These are phyloP conservation scores for Metarhizium humberi DNA, from an alignment of 2,329 filamentous ascomycete genomes.

Conservation along the genomic window DNA sequence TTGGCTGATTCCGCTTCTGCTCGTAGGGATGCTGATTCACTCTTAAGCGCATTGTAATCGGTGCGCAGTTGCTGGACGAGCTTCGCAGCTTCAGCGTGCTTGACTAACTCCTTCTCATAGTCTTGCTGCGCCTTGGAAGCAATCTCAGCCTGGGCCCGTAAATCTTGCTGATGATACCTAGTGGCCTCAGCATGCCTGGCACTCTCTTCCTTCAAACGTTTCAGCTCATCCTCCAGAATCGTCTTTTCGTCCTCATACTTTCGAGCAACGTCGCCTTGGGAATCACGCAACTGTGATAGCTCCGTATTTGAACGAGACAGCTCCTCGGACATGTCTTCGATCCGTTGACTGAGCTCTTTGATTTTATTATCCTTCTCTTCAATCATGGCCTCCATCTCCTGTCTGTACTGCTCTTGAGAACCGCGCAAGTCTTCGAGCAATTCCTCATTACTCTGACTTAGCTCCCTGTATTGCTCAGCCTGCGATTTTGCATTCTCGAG, in stretches of 20 bases:
- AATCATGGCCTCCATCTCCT: conserved; percentile 70
- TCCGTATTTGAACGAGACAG: conserved; percentile 74
- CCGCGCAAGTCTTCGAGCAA: conserved; percentile 70
- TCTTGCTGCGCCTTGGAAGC: conserved; percentile 88
- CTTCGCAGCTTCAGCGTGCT: conserved; percentile 92
- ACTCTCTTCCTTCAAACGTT: conserved; percentile 73
- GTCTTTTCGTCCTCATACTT: conserved; percentile 76
- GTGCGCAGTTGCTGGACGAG: conserved; percentile 67
- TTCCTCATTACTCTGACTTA: conserved; percentile 82
- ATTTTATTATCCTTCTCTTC: conserved; percentile 72
- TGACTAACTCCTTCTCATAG: conserved; percentile 89
- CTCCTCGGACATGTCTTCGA: conserved; percentile 77
- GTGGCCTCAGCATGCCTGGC: conserved; percentile 71
- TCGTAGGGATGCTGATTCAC: conserved; percentile 63
- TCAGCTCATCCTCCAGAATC: conserved; percentile 68
- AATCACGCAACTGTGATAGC: conserved; percentile 68
- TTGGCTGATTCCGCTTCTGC: conserved; percentile 82
- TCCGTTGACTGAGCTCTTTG: conserved; percentile 69
- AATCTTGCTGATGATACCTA: conserved; percentile 79
- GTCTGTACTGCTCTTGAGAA: conserved; percentile 77
- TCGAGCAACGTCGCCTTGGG: conserved; percentile 64
- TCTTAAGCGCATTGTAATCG: conserved; percentile 76
- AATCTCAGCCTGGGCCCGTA: conserved; percentile 89
- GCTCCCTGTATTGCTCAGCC: conserved; percentile 78
- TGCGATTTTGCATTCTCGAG: conserved; percentile 74